Evolutionary conservation across 176 grass and related monocot genomes (phyloP).

Genomic region (Olyra latifolia): DNA sequence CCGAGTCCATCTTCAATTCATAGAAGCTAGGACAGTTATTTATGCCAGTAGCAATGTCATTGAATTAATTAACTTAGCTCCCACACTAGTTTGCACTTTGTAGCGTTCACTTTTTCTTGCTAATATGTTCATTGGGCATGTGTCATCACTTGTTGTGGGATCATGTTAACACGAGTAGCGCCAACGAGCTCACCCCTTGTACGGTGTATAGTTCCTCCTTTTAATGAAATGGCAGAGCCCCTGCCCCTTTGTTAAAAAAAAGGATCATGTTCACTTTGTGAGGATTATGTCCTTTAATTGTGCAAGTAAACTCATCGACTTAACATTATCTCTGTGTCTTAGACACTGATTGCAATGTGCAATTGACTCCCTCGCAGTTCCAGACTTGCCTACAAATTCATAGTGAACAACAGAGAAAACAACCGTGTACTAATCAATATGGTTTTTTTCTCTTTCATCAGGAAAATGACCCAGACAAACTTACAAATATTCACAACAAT

Average conservation of each 20-base stretch:
- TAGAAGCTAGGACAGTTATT: not conserved
- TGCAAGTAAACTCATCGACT: not conserved
- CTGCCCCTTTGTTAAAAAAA: too few species aligned
- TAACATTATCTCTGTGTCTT: not conserved
- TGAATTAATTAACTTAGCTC: not conserved
- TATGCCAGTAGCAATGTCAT: not conserved
- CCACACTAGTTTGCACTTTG: not conserved
- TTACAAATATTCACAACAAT: not conserved
- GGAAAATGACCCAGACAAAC: not conserved
- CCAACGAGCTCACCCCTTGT: too few species aligned
- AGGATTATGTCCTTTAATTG: not conserved
- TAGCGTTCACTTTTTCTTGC: not conserved
- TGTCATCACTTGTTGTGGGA: not conserved
- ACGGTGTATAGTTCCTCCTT: too few species aligned
- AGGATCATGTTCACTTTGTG: not conserved
- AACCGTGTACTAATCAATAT: not conserved
- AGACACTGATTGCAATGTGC: not conserved
- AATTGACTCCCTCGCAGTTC: not conserved
- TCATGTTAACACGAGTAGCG: too few species aligned
- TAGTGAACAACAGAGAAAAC: not conserved
- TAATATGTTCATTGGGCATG: not conserved
- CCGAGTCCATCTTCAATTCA: not conserved
- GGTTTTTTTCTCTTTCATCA: not conserved
- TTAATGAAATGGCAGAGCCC: too few species aligned
- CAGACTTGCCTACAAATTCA: not conserved